Conservation (phyloP, 1,139 yeast genomes). For the Wickerhamomyces sp. region DNA sequence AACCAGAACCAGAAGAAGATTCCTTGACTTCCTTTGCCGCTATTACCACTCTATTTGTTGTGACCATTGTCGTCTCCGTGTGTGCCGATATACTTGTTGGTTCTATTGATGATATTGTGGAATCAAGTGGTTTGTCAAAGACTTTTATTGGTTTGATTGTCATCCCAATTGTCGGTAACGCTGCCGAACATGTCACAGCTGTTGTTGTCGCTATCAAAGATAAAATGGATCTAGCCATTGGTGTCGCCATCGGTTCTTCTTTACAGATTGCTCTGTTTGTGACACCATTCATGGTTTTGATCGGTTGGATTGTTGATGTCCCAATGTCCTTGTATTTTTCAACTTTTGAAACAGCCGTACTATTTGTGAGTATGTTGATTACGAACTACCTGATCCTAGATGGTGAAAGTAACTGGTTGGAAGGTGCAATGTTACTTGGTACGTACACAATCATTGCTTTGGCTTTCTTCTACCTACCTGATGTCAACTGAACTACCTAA, state of each 20-base stretch:
- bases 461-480: conserved; percentile 68
- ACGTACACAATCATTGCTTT: conserved; percentile 83
- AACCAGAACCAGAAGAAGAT: conserved; percentile 18
- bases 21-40: conserved; percentile 40
- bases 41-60: conserved; percentile 43
- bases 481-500: conserved; percentile 12
- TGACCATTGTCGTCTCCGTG: conserved; percentile 80
- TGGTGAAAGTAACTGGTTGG: conserved; percentile 96
- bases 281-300: conserved; percentile 88
- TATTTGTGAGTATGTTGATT: conserved; percentile 83
- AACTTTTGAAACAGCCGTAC: conserved; percentile 87
- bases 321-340: conserved; percentile 93
- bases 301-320: conserved; percentile 86
- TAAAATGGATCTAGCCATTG: conserved; percentile 95
- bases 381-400: conserved; percentile 84
- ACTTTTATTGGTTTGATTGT: conserved; percentile 92
- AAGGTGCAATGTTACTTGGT: conserved; percentile 87
- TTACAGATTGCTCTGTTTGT: conserved; percentile 92
- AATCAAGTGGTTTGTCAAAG: conserved; percentile 78
- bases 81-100: conserved; percentile 94
- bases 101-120: conserved; percentile 86
- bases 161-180: conserved; percentile 95
- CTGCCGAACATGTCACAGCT: conserved; percentile 98
- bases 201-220: conserved; percentile 91
- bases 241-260: conserved; percentile 97